Conservation (phyloP, 441 rosid species). For the Daphne laureola region DNA sequence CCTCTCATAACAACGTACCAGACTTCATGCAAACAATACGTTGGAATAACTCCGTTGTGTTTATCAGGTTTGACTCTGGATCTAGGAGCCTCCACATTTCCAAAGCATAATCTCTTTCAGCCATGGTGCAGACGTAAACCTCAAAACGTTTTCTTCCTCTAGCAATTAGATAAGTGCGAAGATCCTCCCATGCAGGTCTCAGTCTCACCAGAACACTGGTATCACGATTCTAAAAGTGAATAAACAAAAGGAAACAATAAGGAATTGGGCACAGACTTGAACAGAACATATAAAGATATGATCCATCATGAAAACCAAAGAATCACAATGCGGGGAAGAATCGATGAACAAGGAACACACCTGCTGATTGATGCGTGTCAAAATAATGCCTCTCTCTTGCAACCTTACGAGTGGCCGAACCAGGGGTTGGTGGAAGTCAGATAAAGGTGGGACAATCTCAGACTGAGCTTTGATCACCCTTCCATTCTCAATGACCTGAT, state of each 20-base stretch:
- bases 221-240: slow-evolving; percentile 63
- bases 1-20: slow-evolving; percentile 38
- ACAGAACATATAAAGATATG: too few relatives aligned
- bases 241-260: slow-evolving; percentile 2
- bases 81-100: slow-evolving; percentile 99
- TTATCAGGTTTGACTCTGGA: slow-evolving; percentile 90
- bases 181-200: slow-evolving; percentile 99
- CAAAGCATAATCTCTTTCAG: slow-evolving; percentile 95
- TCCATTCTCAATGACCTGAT: slow-evolving; percentile 85
- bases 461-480: slow-evolving; percentile 64
- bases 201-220: slow-evolving; percentile 99
- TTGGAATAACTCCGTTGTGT: slow-evolving; percentile 60
- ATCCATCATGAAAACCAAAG: too few relatives aligned
- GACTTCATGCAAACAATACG: slow-evolving; percentile 94
- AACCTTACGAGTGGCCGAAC: slow-evolving; percentile 81
- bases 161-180: slow-evolving; percentile 86
- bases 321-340: too few relatives aligned
- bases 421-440: slow-evolving; percentile 65
- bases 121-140: slow-evolving; percentile 99
- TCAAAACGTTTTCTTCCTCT: slow-evolving; percentile 98
- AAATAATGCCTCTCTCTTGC: slow-evolving; percentile 71
- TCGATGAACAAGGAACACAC: slow-evolving; percentile 28
- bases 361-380: slow-evolving; percentile 93
- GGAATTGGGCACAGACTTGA: too few relatives aligned
- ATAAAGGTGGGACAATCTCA: slow-evolving; percentile 75